Base-by-base conservation (phyloP, 1,284 basidiomycete species). In the Porodaedalea pini region DNA sequence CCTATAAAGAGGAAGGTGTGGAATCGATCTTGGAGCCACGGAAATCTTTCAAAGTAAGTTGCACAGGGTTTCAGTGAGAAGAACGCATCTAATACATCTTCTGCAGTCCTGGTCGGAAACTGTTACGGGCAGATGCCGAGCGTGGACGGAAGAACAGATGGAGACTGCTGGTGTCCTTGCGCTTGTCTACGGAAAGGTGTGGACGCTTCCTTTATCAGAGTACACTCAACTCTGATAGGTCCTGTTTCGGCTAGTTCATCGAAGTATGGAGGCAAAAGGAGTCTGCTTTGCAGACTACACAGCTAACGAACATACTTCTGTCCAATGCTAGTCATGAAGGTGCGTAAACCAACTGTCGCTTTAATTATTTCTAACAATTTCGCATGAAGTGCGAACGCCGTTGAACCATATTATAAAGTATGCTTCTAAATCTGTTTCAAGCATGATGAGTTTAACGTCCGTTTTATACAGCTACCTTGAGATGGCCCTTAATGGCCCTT, bases 241-340 rank as follows among this genome's bases (percentile, higher is more conserved):
- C 4, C 6, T 29, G 3, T 50, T 25, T 47, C 27, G 15, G 25
- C 21, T 57, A 90, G 82, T 93, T 92, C 72, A 90, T 92, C 63
- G 88, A 90, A 67, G 91, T 94, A 2, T 94, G 92, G 92, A 74
- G 92, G 63, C 87, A 94, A 68, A 91, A 92, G 66, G 90, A 94
- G 70, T 83, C 76, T 41, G 89, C 89, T 13, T 70, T 92, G 61
- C 84, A 85, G 67, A 83, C 82, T 11, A 93, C 86, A 51, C 90
- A 88, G 68, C 74, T 94, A 52, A 92, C 91, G 15, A 87, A 87
- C 54, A 74, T 94, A 2, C 67, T 95, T 45, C 73, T 94, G 15
- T 90, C 89, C n/a, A 94, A 95, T 70, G 92, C 92, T 4, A 89
- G 84, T 63, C 92, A 94, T 69, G 92, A 94, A 76, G 88, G 90